Evolutionary conservation across 192 early-diverging fungal genomes (phyloP).

Genomic region (Dispira simplex): DNA sequence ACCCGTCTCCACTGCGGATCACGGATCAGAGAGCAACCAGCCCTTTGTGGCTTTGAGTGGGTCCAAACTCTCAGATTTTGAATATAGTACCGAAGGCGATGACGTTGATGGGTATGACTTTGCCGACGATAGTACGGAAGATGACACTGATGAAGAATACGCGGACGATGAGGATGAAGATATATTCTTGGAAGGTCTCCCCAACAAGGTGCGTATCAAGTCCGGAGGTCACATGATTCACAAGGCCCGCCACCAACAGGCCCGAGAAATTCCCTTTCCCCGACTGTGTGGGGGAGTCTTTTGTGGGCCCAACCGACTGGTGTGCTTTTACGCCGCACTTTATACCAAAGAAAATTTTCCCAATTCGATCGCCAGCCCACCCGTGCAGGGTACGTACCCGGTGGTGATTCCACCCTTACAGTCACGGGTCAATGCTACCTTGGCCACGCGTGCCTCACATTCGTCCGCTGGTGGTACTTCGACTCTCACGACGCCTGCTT

Average conservation of each 20-base stretch:
- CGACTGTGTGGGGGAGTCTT: conserved; percentile 31
- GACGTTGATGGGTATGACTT: conserved; percentile 15
- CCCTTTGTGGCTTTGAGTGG: not conserved
- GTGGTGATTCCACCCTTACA: not conserved
- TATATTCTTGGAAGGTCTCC: not conserved
- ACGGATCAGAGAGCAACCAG: not conserved
- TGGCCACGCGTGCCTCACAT: too few species aligned
- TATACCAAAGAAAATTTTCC: conserved; percentile 14
- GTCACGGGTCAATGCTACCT: not conserved
- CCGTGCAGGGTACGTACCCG: not conserved
- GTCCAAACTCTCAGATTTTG: not conserved
- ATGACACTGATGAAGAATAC: too few species aligned
- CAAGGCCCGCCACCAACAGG: conserved; percentile 19
- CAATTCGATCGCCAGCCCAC: not conserved
- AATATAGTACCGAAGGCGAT: not conserved
- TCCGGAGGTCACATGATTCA: conserved; percentile 5
- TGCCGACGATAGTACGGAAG: conserved; percentile 10
- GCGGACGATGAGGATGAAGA: conserved; percentile 13
- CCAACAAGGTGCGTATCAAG: conserved; percentile 6
- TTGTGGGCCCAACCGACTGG: conserved; percentile 22
- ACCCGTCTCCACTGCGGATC: not conserved
- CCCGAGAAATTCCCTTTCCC: conserved; percentile 24
- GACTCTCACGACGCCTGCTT: too few species aligned
- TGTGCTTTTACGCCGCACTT: conserved; percentile 27
- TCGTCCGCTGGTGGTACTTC: not conserved